A percentile compares a stretch with the other conserved stretches of the same genome.
Evolutionary conservation across 2,329 filamentous ascomycete species (phyloP).

Genomic region (Pseudogymnoascus destructans): DNA sequence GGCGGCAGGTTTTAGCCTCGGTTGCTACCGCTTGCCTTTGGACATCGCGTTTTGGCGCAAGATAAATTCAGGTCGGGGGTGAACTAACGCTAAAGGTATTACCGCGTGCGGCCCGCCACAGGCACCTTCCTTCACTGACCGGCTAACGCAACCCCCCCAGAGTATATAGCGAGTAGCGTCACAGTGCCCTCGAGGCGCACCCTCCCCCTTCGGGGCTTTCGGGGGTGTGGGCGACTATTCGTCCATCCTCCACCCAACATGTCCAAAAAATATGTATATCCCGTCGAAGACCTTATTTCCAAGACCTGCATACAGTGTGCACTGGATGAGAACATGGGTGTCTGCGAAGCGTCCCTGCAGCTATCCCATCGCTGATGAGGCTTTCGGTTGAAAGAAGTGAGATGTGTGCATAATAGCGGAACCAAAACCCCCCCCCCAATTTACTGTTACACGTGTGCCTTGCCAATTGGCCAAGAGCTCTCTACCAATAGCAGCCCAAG

Average conservation of each 20-base stretch:
- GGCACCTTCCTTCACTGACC: background rate
- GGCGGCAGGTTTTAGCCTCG: background rate
- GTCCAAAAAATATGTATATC: background rate
- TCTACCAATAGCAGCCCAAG: background rate
- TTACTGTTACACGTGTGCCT: background rate
- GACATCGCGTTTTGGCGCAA: background rate
- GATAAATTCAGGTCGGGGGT: background rate
- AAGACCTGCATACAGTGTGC: background rate
- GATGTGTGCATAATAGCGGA: background rate
- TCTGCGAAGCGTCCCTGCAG: background rate
- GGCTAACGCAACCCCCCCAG: background rate
- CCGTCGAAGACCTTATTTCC: background rate
- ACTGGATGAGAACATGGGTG: background rate
- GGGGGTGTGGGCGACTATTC: background rate
- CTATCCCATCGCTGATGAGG: background rate
- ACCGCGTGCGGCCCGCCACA: too few species aligned
- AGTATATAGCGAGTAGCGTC: background rate
- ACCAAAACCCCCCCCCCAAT: background rate
- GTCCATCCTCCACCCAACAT: background rate
- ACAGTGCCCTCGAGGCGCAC: background rate
- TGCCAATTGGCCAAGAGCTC: background rate
- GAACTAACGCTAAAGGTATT: background rate
- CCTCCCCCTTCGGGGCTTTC: background rate
- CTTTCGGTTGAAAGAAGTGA: background rate
- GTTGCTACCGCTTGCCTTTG: background rate